Conservation (phyloP, 176 grass and related monocot species). For the Triticum monococcum region DNA sequence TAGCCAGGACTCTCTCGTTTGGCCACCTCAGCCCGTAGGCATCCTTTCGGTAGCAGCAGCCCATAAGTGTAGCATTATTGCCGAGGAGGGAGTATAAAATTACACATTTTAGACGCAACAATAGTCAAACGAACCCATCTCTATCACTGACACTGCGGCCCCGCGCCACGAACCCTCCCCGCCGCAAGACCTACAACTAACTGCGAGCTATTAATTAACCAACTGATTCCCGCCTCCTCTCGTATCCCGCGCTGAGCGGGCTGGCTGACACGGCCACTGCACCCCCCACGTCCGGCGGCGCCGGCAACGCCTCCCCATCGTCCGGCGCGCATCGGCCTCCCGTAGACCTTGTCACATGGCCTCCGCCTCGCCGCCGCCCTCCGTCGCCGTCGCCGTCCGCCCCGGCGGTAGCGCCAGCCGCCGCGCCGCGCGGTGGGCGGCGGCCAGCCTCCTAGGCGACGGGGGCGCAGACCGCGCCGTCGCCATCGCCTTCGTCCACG, state of each 20-base stretch:
- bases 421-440: constrained; percentile 66
- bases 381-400: constrained; percentile 54
- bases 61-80: too few relatives aligned
- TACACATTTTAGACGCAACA: too few relatives aligned
- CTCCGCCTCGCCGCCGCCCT: neutral
- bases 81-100: too few relatives aligned
- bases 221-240: constrained; percentile 31
- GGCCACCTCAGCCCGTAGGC: too few relatives aligned
- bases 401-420: constrained; percentile 49
- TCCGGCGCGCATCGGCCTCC: neutral
- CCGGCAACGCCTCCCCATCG: neutral
- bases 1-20: too few relatives aligned
- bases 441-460: constrained; percentile 32
- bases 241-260: constrained; percentile 4
- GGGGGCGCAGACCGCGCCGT: constrained; percentile 19
- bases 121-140: neutral
- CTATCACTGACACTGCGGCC: neutral
- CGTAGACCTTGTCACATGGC: neutral
- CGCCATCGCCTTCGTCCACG: constrained; percentile 60
- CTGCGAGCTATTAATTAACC: neutral
- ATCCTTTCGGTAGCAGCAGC: too few relatives aligned
- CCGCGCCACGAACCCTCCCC: neutral
- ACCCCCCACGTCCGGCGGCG: neutral
- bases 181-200: neutral
- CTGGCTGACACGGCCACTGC: neutral